Evolutionary conservation across 192 early-diverging fungal genomes (phyloP), one percentile per base, ranked within the genome.

Genomic region (Allomyces macrogynus): DNA sequence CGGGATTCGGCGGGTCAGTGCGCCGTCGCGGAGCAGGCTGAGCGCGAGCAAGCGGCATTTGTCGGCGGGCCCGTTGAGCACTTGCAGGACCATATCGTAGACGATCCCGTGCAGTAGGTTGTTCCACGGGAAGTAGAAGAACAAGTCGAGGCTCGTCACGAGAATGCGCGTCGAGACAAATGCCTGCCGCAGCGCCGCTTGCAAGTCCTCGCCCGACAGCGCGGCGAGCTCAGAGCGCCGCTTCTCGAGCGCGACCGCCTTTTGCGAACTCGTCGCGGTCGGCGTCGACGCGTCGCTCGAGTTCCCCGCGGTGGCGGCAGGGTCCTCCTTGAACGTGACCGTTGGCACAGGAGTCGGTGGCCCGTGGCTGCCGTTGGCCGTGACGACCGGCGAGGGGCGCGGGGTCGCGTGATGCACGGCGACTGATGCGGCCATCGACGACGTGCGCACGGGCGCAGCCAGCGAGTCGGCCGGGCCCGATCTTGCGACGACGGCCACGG

Each of bases 21-120:
- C 75, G 1, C 91, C 94, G 69, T 96, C 90, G 49, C 49, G 49
- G 12, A 57, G 49, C 16, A 57, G 20, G 3, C 16, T 57, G 8
- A 14, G 16, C 0, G 20, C 49, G 16, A 57, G 49, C 4, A n/a
- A 14, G 1, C 16, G 16, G 49, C 16, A 20, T 3, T n/a, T 14
- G 49, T 74, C 84, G 76, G 92, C 84, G 27, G 88, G 91, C 43
- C 91, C 85, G 72, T 96, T 94, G 67, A 95, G 91, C 32, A 96
- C 87, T 74, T 99, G 96, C 70, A 93, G 92, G 70, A 97, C 82
- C 84, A 97, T 94, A 72, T 99, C 96, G 73, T 95, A 99, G 1
- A 96, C 91, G 26, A 99, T 94, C 24, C 90, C 91, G 70, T 99
- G 96, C 68, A 99, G 71, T 73, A 99, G 94, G 79, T 99, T 99